A percentile compares a stretch with the other conserved stretches of the same genome.
phyloP scores from a whole-genome alignment of 352 stramenopile species.

The Phytopythium kandeliae region DNA sequence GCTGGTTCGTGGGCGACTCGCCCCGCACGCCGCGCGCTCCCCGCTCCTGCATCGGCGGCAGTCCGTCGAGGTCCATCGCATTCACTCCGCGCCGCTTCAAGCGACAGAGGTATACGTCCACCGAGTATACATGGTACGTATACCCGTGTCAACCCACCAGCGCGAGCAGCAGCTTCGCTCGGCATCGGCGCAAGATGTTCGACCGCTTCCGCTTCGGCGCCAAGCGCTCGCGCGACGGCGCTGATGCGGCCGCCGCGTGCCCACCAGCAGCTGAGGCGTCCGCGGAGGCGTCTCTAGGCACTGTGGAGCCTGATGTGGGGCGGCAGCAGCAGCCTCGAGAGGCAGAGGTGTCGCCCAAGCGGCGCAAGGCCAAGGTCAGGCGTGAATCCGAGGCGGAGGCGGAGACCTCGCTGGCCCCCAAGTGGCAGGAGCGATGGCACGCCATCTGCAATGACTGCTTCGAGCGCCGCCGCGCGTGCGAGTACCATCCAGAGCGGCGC shows the following conservation, averaged over 20 bases:
- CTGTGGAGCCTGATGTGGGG: no score
- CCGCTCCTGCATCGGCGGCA: constrained; percentile 2
- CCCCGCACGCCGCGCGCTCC: constrained; percentile 29
- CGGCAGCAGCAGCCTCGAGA: no score
- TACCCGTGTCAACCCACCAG: no score
- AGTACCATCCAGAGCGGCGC: constrained; percentile 52
- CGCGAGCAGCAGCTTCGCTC: neutral
- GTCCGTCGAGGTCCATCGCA: no score
- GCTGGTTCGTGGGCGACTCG: constrained; percentile 38
- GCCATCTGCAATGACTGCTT: constrained; percentile 74
- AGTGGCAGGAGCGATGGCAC: constrained; percentile 82
- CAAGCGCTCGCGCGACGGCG: constrained; percentile 31
- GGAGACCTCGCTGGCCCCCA: no score
- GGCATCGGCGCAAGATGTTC: constrained; percentile 32
- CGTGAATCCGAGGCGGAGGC: no score
- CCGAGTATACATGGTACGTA: no score
- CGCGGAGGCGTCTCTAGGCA: no score
- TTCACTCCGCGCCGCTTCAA: no score
- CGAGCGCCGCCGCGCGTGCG: constrained; percentile 33
- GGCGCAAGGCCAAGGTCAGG: neutral
- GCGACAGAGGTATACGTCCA: no score
- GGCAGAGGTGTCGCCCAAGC: constrained; percentile 1
- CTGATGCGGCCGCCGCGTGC: constrained; percentile 8
- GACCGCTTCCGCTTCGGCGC: constrained; percentile 50
- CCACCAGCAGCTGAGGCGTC: neutral